Conservation (phyloP, 768 basidiomycete genomes). For the Rhodotorula paludigena region DNA sequence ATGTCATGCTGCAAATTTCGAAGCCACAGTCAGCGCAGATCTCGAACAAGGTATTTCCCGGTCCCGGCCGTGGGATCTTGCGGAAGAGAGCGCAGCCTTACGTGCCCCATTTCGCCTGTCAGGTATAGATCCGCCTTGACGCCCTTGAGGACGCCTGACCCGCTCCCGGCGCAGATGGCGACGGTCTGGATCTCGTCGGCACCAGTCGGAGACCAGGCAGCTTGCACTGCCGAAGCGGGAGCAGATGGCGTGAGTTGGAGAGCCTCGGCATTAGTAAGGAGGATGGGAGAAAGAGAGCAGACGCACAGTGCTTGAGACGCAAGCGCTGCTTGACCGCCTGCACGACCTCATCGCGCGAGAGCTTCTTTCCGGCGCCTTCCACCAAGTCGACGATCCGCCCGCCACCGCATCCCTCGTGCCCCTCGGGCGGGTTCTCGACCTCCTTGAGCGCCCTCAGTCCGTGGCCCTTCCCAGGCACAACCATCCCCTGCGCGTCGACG, state of each 20-base stretch:
- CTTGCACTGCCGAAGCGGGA: slow-evolving; percentile 26
- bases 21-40: not conserved
- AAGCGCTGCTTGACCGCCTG: not conserved
- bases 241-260: not conserved
- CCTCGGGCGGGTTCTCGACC: slow-evolving; percentile 2
- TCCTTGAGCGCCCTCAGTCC: slow-evolving; percentile 12
- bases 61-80: too few relatives aligned
- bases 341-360: not conserved
- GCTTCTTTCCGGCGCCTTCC: not conserved
- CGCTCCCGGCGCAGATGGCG: slow-evolving; percentile 88
- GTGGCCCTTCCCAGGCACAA: slow-evolving; percentile 11
- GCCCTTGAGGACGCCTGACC: slow-evolving; percentile 63
- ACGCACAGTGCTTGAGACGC: not conserved
- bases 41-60: too few relatives aligned
- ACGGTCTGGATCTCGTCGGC: slow-evolving; percentile 53
- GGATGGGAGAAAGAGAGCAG: not conserved
- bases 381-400: slow-evolving; percentile 26
- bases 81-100: slow-evolving; percentile 46
- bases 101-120: slow-evolving; percentile 90
- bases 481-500: not conserved
- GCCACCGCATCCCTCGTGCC: slow-evolving; percentile 26
- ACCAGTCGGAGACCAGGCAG: slow-evolving; percentile 18
- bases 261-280: too few relatives aligned
- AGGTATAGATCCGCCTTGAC: slow-evolving; percentile 76
- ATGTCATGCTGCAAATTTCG: slow-evolving; percentile 85